Conservation (phyloP, 2,329 filamentous ascomycete species). For the Cladosporium sp. region DNA sequence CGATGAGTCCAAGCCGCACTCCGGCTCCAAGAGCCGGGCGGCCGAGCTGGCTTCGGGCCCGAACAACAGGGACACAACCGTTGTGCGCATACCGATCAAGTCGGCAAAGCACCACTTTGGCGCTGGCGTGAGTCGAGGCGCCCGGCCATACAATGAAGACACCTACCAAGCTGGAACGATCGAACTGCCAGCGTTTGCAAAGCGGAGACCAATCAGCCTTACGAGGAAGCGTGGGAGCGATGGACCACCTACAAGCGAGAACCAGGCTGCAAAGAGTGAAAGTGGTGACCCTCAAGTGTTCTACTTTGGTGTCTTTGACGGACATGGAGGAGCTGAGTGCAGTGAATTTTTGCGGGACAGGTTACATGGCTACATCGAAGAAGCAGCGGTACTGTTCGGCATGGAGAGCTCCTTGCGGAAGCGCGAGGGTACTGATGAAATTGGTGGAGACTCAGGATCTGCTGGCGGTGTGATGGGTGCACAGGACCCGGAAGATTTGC, state of each 20-base stretch:
- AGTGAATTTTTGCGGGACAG: conserved; percentile 82
- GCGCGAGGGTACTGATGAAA: conserved; percentile 27
- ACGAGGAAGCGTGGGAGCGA: conserved; percentile 40
- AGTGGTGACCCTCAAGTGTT: conserved; percentile 94
- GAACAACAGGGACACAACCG: conserved; percentile 75
- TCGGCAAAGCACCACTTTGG: conserved; percentile 97
- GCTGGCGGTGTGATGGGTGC: conserved; percentile 52
- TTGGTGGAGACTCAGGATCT: conserved; percentile 36
- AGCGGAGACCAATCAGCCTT: conserved; percentile 69
- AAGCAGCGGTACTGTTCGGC: conserved; percentile 74
- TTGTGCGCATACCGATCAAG: conserved; percentile 89
- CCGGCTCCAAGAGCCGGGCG: conserved; percentile 34
- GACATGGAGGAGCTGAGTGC: conserved; percentile 88
- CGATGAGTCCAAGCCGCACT: conserved; percentile 79
- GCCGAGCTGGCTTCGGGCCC: conserved; percentile 40
- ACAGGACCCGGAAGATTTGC: conserved; percentile 66
- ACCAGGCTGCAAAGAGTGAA: conserved; percentile 66
- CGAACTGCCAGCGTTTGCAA: conserved; percentile 89
- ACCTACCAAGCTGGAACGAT: conserved; percentile 92
- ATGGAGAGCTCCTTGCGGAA: conserved; percentile 72
- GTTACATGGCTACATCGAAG: conserved; percentile 86
- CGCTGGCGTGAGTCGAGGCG: conserved; percentile 74
- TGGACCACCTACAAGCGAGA: conserved; percentile 18
- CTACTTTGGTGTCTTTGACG: conserved; percentile 96
- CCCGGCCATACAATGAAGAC: conserved; percentile 88